A percentile compares a stretch with the other conserved stretches of the same genome.
These are phyloP conservation scores for Talaromyces sp. DNA, from an alignment of 2,329 filamentous ascomycete species.

Conservation along the genomic window DNA sequence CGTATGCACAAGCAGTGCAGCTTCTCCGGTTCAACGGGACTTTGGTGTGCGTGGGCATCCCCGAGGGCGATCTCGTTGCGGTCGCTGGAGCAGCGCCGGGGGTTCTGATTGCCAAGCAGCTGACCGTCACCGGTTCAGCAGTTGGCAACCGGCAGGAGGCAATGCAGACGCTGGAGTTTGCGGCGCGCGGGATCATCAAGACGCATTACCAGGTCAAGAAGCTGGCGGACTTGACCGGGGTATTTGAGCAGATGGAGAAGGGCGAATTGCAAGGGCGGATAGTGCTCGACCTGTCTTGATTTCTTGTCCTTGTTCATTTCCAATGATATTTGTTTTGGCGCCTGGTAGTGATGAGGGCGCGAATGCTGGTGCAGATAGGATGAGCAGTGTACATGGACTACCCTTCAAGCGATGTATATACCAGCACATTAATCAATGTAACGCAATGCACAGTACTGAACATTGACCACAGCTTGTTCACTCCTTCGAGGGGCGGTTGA, in stretches of 20 bases:
- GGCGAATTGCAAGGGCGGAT: constrained; percentile 44
- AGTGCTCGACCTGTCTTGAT: constrained; percentile 39
- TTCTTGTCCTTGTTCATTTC: not conserved
- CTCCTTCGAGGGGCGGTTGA: not conserved
- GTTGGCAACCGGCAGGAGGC: constrained; percentile 50
- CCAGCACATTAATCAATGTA: not conserved
- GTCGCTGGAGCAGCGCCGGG: constrained; percentile 43
- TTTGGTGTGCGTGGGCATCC: constrained; percentile 49
- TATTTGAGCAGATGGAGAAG: constrained; percentile 43
- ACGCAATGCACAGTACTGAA: not conserved
- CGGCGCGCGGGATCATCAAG: constrained; percentile 44
- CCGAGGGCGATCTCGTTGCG: constrained; percentile 40
- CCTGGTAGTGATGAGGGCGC: not conserved
- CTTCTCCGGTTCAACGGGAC: constrained; percentile 48
- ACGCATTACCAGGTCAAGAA: constrained; percentile 42
- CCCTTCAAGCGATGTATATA: not conserved
- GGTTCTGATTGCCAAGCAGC: constrained; percentile 36
- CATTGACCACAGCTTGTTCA: not conserved
- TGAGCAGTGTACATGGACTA: not conserved
- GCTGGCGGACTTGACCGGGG: constrained; percentile 42
- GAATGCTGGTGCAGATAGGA: not conserved
- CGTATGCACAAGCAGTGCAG: constrained; percentile 45
- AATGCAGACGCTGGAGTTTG: constrained; percentile 45
- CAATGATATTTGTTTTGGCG: not conserved
- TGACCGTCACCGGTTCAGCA: constrained; percentile 46